Percentiles rank a stretch among this genome's conserved stretches.
phyloP scores from a whole-genome alignment of 2,329 filamentous ascomycete genomes.

The Hypoxylon sp. region DNA sequence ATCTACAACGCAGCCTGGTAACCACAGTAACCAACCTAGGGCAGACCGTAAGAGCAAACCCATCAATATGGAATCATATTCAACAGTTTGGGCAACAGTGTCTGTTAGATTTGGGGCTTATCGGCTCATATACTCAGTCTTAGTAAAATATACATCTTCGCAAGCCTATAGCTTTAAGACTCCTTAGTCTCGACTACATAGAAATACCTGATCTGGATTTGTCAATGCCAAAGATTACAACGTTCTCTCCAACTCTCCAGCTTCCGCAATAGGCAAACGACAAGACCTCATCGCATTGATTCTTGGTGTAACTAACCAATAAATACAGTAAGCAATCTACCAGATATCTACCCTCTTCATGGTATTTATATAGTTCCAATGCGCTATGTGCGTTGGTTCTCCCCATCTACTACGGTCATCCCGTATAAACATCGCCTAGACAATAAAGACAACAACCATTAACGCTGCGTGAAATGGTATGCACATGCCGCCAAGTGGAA shows the following conservation, averaged over 20 bases:
- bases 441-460: slow-evolving; percentile 1
- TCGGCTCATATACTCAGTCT: not conserved
- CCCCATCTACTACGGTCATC: slow-evolving; percentile 9
- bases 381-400: slow-evolving; percentile 1
- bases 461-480: slow-evolving; percentile 30
- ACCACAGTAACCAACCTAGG: too few species aligned
- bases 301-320: slow-evolving; percentile 16
- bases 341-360: slow-evolving; percentile 19
- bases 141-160: not conserved
- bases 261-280: slow-evolving; percentile 11
- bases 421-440: not conserved
- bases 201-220: slow-evolving; percentile 4
- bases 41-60: too few species aligned
- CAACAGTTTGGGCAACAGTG: not conserved
- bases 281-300: slow-evolving; percentile 23
- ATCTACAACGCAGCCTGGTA: not conserved
- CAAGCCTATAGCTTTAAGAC: not conserved
- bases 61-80: not conserved
- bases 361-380: slow-evolving; percentile 29
- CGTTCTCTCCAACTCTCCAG: slow-evolving; percentile 10
- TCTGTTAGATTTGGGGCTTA: not conserved
- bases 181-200: not conserved
- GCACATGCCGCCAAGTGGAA: slow-evolving; percentile 28
- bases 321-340: slow-evolving; percentile 42
- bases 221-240: not conserved